Evolutionary conservation across 2,329 filamentous ascomycete species (phyloP), one percentile per base, ranked within the genome.

Genomic region (Alternaria sp.): DNA sequence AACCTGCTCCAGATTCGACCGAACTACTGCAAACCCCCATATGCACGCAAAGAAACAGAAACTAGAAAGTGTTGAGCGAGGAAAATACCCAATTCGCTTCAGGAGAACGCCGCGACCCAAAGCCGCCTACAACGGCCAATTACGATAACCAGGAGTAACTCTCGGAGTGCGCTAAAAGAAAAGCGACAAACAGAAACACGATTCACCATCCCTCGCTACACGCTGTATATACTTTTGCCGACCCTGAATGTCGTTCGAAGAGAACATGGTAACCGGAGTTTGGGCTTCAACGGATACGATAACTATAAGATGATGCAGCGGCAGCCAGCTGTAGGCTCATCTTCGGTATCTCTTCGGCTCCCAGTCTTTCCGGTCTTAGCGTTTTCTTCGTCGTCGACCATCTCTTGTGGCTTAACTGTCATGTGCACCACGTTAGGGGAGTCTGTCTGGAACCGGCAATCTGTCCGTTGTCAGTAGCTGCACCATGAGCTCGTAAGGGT

Each of bases 391-490:
- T 96, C 90, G 66, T 96, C 90, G 63, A 94, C 83, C 40, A 91
- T 86, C 74, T 97, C 92, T 74, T 93, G 90, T 3, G 93, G 93
- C 70, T 92, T 91, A 70, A 97, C 89, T 6, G 92, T 94, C 93
- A 97, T 97, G 79, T 97, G 93, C n/a, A 97, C 89, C 28, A 97
- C 92, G 68, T 97, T 97, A 8, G 92, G 87, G 11, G 85, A 83
- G 64, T 93, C 90, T 30, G 85, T 84, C 73, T 87, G 91, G 74
- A 96, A 93, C 63, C 89, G 90, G 73, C 92, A 94, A 67, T 94
- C 93, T 97, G 57, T 28, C 27, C 4, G 9, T 34, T 53, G 58
- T 71, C 32, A 73, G 64, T 40, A 36, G 49, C 25, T 57, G 40
- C 16, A 48, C 46, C 18, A 51, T 30, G 28, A 34, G 27, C 14